These are phyloP conservation scores for Alternaria burnsii DNA, from an alignment of 2,329 filamentous ascomycete genomes.

Conservation along the genomic window DNA sequence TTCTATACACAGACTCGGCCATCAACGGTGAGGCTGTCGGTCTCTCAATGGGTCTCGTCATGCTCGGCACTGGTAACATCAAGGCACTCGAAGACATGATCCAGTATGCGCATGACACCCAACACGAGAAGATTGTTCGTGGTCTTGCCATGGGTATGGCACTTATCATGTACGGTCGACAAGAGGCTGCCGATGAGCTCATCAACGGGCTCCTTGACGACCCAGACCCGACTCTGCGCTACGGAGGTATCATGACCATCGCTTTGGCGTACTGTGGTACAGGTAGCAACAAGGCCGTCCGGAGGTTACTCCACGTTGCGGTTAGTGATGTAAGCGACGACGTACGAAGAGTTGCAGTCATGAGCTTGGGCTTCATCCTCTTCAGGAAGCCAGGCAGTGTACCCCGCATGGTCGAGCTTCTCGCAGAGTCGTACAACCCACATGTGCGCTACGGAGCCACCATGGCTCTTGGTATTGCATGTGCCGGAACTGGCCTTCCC, in stretches of 20 bases:
- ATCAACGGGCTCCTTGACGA: slow-evolving; percentile 94
- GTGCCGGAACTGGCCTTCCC: slow-evolving; percentile 92
- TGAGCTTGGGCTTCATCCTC: slow-evolving; percentile 97
- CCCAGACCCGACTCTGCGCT: slow-evolving; percentile 90
- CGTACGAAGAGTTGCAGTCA: slow-evolving; percentile 92
- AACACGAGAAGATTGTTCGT: slow-evolving; percentile 98
- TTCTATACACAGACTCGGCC: slow-evolving; percentile 92
- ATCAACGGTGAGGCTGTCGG: slow-evolving; percentile 97
- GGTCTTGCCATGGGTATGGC: slow-evolving; percentile 97
- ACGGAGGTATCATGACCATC: slow-evolving; percentile 98
- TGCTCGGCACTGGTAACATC: slow-evolving; percentile 96
- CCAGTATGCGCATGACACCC: slow-evolving; percentile 95
- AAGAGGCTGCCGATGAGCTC: slow-evolving; percentile 92
- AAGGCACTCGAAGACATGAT: slow-evolving; percentile 97
- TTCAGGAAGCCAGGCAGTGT: slow-evolving; percentile 98
- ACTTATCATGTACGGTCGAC: slow-evolving; percentile 95
- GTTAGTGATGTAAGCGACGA: slow-evolving; percentile 99
- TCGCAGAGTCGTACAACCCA: slow-evolving; percentile 98
- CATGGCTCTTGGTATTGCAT: slow-evolving; percentile 98
- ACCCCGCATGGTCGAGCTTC: slow-evolving; percentile 96
- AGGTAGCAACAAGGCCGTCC: slow-evolving; percentile 97
- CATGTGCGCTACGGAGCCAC: slow-evolving; percentile 97
- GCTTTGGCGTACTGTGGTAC: slow-evolving; percentile 97
- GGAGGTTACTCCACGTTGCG: slow-evolving; percentile 92
- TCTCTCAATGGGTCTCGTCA: slow-evolving; percentile 95